Evolutionary conservation across 345 rosid genomes (phyloP).

Genomic region (Citropsis articulata): DNA sequence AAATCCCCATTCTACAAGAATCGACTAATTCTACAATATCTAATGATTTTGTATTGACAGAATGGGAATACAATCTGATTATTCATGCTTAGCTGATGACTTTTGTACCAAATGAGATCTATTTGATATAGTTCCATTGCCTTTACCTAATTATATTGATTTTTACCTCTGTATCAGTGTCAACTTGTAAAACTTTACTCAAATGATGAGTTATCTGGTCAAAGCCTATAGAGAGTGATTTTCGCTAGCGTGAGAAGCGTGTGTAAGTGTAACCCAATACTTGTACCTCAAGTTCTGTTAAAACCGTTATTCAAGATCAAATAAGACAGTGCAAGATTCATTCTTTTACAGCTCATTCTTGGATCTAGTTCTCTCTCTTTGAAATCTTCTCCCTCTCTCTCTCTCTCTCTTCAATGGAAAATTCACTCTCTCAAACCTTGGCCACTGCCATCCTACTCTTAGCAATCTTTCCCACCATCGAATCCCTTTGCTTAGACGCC

Average conservation of each 20-base stretch:
- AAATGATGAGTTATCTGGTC: background rate
- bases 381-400: background rate
- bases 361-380: background rate
- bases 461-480: background rate
- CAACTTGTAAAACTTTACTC: background rate
- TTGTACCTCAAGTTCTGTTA: background rate
- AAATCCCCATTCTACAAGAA: background rate
- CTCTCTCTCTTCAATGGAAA: conserved; percentile 11
- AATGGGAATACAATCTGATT: background rate
- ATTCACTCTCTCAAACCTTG: background rate
- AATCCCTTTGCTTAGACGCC: conserved; percentile 15
- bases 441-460: conserved; percentile 6
- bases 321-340: background rate
- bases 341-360: background rate
- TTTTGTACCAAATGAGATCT: background rate
- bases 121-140: background rate
- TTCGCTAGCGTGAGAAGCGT: background rate
- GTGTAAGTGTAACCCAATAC: background rate
- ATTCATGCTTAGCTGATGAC: background rate
- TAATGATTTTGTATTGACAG: background rate
- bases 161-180: background rate
- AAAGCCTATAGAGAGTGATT: background rate
- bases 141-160: background rate
- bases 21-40: background rate
- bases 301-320: background rate